Base-by-base conservation (phyloP, 305 asterid genomes). In the Rubia peregrina region DNA sequence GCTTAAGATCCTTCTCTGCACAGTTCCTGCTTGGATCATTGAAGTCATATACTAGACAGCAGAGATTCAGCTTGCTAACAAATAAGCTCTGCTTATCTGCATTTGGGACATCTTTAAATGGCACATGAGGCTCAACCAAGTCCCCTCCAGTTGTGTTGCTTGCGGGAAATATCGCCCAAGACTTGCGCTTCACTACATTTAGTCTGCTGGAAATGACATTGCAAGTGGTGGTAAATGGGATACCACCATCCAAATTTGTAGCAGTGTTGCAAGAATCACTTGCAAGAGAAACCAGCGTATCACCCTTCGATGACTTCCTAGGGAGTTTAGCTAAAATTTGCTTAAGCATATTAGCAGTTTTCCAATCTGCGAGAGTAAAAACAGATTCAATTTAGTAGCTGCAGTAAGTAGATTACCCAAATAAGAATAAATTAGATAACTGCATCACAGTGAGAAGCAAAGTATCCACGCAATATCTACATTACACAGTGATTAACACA, bases 261-360 rank as follows among this genome's bases (percentile, higher is more conserved):
- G 75, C 68, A 67, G 67, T 53, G 76, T 75, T 80, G 73, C 74
- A 74, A 65, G 82, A 71, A 74, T 74, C 81, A 64, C 70, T 75
- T 63, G 79, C 82, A 19, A 76, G 67, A 51, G 84, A 59, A 76
- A 77, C 75, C 19, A 74, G 21, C 9, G 82, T 51, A 75, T 80
- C 81, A 40, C 79, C 71, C 75, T 83, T 83, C 16, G 80, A 61
- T 19, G 82, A 75, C 74, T 80, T 83, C 81, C 82, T 71, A 26
- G 86, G 86, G 75, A 83, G 80, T 71, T 83, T 83, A 40, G 86
- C 86, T 75, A 83, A 68, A 71, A 83, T 77, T 83, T 83, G 84
- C 79, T 83, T 83, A 73, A 83, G 82, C 86, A 83, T 83, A 80
- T 76, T 80, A 73, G 79, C 82, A 72, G 62, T 59, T 68, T 79